Conservation (phyloP, 805 yeast species). For the Ogataea saltuana region DNA sequence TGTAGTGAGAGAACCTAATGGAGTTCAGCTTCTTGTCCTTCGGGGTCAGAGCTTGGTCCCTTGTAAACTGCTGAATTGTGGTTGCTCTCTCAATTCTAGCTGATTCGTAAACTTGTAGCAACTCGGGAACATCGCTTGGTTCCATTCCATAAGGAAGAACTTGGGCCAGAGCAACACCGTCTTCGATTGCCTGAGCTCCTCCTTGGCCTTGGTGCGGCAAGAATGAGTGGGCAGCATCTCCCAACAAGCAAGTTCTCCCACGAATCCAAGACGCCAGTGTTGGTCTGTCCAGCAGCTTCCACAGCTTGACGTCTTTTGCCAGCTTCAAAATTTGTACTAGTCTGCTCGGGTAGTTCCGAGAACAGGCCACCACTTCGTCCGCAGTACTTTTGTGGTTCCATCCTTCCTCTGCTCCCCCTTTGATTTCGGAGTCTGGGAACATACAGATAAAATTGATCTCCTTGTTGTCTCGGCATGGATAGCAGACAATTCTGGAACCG, state of each 20-base stretch:
- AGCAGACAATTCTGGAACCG: constrained; percentile 2
- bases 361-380: constrained; percentile 17
- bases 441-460: constrained; percentile 9
- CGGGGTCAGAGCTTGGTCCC: constrained; percentile 9
- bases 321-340: constrained; percentile 23
- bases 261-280: constrained; percentile 26
- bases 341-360: constrained; percentile 21
- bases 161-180: constrained; percentile 27
- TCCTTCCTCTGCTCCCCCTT: constrained; percentile 13
- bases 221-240: constrained; percentile 40
- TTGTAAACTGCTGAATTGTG: constrained; percentile 24
- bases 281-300: constrained; percentile 29
- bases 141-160: constrained; percentile 51
- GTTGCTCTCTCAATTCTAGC: constrained; percentile 33
- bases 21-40: constrained; percentile 7
- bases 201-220: constrained; percentile 26
- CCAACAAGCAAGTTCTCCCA: constrained; percentile 35
- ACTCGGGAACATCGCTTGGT: constrained; percentile 8
- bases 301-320: constrained; percentile 30
- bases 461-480: constrained; percentile 13
- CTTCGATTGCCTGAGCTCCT: constrained; percentile 22
- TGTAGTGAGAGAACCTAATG: constrained; percentile 8
- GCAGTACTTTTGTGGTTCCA: constrained; percentile 27
- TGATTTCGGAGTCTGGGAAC: constrained; percentile 8
- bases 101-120: constrained; percentile 27